A percentile compares a stretch with the other conserved stretches of the same genome.
These are phyloP conservation scores for Rhodotorula sp. DNA, from an alignment of 1,284 basidiomycete species.

Conservation along the genomic window DNA sequence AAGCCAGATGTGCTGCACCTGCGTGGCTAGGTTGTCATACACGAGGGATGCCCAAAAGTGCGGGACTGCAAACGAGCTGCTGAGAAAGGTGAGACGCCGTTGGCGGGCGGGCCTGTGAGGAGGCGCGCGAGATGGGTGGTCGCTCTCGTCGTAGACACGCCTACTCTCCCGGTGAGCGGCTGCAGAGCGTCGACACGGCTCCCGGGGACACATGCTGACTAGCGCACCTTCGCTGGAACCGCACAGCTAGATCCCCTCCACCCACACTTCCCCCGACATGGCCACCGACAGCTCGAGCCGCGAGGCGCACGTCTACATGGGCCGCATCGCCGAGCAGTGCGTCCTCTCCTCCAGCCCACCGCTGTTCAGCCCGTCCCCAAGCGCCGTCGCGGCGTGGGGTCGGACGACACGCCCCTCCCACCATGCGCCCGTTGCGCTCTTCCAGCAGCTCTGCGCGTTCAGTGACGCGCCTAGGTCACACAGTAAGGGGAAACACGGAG, in stretches of 20 bases:
- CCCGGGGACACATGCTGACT: not conserved
- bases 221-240: not conserved
- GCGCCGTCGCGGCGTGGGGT: not conserved
- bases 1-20: too few relatives aligned
- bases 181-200: too few relatives aligned
- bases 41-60: too few relatives aligned
- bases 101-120: too few relatives aligned
- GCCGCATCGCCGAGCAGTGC: slow-evolving; percentile 39
- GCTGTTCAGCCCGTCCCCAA: not conserved
- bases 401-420: slow-evolving; percentile 1
- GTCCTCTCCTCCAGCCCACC: not conserved
- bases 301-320: slow-evolving; percentile 42
- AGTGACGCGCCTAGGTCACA: too few relatives aligned
- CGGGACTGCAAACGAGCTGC: too few relatives aligned
- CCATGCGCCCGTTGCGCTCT: not conserved
- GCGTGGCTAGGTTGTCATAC: too few relatives aligned
- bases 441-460: too few relatives aligned
- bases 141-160: too few relatives aligned
- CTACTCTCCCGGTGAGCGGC: not conserved
- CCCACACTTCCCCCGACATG: slow-evolving; percentile 1
- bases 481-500: too few relatives aligned
- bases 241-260: not conserved
- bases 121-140: too few relatives aligned
- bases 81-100: too few relatives aligned
- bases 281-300: slow-evolving; percentile 22